phyloP scores from a whole-genome alignment of 2,329 filamentous ascomycete species.

The Colletotrichum phormii region DNA sequence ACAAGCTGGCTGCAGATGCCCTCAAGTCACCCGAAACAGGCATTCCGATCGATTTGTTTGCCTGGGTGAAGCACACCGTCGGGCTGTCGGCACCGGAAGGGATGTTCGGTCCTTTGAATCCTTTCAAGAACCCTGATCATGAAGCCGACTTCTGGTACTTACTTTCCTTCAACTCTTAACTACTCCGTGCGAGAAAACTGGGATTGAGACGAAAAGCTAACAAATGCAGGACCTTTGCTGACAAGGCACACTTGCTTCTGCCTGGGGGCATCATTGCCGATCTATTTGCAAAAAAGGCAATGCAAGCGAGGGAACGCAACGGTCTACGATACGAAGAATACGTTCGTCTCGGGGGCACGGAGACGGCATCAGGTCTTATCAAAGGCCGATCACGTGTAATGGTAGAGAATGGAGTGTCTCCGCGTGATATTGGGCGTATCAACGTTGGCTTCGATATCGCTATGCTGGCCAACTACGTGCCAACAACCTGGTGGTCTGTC shows the following conservation, averaged over 20 bases:
- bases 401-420: neutral
- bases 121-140: conserved; percentile 20
- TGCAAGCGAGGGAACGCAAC: conserved; percentile 15
- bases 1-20: neutral
- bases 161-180: neutral
- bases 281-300: neutral
- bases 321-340: conserved; percentile 12
- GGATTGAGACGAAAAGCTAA: neutral
- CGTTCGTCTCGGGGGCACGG: neutral
- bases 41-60: conserved; percentile 2
- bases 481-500: conserved; percentile 57
- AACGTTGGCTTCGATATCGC: conserved; percentile 42
- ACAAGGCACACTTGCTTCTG: conserved; percentile 2
- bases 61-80: conserved; percentile 15
- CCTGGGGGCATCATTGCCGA: neutral
- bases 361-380: conserved; percentile 1
- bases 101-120: conserved; percentile 28
- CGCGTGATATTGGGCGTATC: conserved; percentile 1
- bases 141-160: conserved; percentile 23
- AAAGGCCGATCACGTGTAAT: conserved; percentile 2
- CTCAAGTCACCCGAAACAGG: neutral
- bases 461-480: conserved; percentile 54
- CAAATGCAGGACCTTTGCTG: neutral
- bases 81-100: conserved; percentile 8
- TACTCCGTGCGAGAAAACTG: neutral